These are phyloP conservation scores for Gracilariopsis chorda DNA, from an alignment of 23 red algal genomes.

Conservation along the genomic window DNA sequence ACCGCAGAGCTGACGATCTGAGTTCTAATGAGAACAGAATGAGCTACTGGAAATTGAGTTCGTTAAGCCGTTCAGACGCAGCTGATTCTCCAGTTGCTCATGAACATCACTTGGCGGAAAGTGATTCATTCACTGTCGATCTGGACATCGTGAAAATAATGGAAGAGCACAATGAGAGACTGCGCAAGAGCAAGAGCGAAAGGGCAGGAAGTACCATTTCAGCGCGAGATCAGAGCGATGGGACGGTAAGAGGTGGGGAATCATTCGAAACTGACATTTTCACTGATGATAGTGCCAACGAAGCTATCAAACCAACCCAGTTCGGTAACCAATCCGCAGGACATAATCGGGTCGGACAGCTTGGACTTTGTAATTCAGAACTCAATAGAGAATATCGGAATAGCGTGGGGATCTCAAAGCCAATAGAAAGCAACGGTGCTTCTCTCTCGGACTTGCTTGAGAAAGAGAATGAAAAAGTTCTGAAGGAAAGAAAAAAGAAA, in stretches of 20 bases:
- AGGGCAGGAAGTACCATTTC: background rate
- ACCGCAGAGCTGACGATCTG: background rate
- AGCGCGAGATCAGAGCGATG: background rate
- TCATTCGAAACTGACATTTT: background rate
- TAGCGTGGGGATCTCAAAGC: no score
- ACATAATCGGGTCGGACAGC: no score
- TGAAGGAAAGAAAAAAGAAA: slow-evolving; percentile 18
- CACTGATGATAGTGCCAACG: no score
- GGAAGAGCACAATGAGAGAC: background rate
- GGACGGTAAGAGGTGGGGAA: background rate
- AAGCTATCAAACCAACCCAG: no score
- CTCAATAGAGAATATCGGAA: no score
- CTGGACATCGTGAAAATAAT: slow-evolving; percentile 6
- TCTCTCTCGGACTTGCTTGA: slow-evolving; percentile 15
- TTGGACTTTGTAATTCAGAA: no score
- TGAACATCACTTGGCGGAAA: background rate
- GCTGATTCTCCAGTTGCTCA: background rate
- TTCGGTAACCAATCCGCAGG: no score
- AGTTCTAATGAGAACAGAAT: background rate
- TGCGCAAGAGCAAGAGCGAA: slow-evolving; percentile 3
- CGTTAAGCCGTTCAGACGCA: background rate
- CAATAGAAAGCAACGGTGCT: no score
- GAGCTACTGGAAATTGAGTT: background rate
- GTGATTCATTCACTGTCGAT: background rate
- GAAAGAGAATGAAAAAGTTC: slow-evolving; percentile 2